Percentiles rank a stretch among this genome's conserved stretches.
Evolutionary conservation across 345 rosid genomes (phyloP).

Genomic region (Reutealis trisperma): DNA sequence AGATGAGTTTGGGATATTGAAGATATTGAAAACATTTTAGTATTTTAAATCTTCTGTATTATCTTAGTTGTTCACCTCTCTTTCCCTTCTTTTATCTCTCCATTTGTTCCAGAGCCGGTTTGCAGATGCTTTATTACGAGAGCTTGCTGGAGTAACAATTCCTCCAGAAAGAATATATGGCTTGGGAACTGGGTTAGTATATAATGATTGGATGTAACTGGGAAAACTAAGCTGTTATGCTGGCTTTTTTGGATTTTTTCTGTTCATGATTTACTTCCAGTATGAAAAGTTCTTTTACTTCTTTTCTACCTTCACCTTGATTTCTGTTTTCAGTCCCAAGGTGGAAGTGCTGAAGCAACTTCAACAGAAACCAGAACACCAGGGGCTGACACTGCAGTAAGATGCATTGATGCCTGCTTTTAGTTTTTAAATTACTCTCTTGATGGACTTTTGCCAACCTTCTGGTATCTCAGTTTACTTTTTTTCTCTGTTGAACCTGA

Average conservation of each 20-base stretch:
- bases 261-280: neutral
- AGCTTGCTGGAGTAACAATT: constrained; percentile 73
- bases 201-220: no score
- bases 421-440: neutral
- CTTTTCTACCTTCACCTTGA: neutral
- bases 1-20: neutral
- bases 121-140: constrained; percentile 70
- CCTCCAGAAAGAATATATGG: constrained; percentile 77
- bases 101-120: constrained; percentile 59
- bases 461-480: neutral
- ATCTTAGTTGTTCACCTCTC: neutral
- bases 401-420: constrained; percentile 13
- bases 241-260: neutral
- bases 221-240: neutral
- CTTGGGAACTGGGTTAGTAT: constrained; percentile 80
- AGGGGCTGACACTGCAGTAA: constrained; percentile 70
- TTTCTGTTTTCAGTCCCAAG: constrained; percentile 52
- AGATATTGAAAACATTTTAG: neutral
- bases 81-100: neutral
- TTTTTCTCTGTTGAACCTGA: neutral
- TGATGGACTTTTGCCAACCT: neutral
- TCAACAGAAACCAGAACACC: constrained; percentile 74
- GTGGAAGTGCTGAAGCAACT: constrained; percentile 84
- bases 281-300: neutral
- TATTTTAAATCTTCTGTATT: neutral